Evolutionary conservation across 1,284 basidiomycete species (phyloP), one percentile per base, ranked within the genome.

Genomic region (Trametes polyzona): DNA sequence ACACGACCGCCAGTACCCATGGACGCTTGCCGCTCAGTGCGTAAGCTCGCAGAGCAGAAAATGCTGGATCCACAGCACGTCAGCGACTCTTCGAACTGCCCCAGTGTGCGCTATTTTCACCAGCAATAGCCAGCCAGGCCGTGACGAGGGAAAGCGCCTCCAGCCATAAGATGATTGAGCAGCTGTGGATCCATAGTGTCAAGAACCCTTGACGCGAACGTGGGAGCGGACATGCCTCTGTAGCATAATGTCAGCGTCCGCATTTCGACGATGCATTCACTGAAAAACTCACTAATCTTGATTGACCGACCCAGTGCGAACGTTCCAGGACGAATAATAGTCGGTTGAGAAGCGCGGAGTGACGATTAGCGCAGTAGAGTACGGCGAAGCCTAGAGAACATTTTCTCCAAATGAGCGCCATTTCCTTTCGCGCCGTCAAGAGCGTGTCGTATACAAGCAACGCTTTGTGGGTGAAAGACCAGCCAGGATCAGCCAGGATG

Each of bases 11-110:
- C 16, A 49, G 21, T 1, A 44, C 16, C 57, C 47, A 58, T 5
- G 40, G 8, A 5, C 48, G 47, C 17, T 51, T 55, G 12, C 58
- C 53, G 12, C 43, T 52, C 11, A 55, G 26, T 16, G 58, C 58
- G 21, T 55, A 55, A 19, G 39, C 48, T 1, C 48, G 44, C 35
- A 59, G 37, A 4, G 58, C 43, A 17, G 58, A 52, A 35, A 59
- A 59, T 5, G 41, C 53, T 59, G 21, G 10, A 11, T 2, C 3
- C 3, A 17, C 1, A 11, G 8, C 4, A 11, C 27, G 30, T 14
- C 14, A 32, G 3, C 10, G 21, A 21, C 7, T 11, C 16, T 17
- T 16, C 16, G 29, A 2, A 1, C 7, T 11, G 1, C 17, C 2
- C 11, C 7, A 8, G 24, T 19, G 16, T 14, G n/a, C 9, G n/a